phyloP scores from a whole-genome alignment of 495 filamentous ascomycete genomes.

The Parachaetomium inaequale region DNA sequence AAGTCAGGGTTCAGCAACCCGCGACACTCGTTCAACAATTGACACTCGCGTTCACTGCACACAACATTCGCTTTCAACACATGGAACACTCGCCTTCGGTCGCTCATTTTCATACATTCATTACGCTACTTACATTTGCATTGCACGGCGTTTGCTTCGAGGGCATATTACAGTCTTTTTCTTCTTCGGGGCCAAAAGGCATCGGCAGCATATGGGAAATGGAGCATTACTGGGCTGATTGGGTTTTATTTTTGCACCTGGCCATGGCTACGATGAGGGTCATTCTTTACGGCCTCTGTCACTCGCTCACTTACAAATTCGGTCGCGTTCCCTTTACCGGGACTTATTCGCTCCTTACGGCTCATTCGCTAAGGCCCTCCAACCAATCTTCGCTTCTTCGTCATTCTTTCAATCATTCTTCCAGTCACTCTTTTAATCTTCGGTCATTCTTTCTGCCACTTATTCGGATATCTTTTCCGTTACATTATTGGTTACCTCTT shows the following conservation, averaged over 20 bases:
- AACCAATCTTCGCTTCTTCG: neutral
- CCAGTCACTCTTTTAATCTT: neutral
- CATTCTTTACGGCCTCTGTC: neutral
- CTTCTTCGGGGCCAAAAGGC: no score
- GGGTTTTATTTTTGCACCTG: neutral
- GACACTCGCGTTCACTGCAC: neutral
- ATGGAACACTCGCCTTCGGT: neutral
- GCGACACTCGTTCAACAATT: neutral
- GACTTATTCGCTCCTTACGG: neutral
- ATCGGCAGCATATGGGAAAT: no score
- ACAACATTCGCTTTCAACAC: neutral
- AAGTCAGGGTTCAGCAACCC: no score
- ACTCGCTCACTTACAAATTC: neutral
- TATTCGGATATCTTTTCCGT: neutral
- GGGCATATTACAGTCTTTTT: neutral
- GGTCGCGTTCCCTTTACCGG: neutral
- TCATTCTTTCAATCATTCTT: neutral
- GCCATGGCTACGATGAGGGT: neutral
- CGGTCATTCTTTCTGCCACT: neutral
- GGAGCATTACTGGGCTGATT: neutral
- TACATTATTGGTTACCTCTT: neutral
- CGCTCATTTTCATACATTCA: neutral
- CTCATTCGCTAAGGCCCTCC: neutral
- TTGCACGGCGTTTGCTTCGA: neutral
- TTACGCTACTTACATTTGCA: neutral